Conservation (phyloP, 2,329 filamentous ascomycete genomes). For the Pseudogymnoascus sp. region DNA sequence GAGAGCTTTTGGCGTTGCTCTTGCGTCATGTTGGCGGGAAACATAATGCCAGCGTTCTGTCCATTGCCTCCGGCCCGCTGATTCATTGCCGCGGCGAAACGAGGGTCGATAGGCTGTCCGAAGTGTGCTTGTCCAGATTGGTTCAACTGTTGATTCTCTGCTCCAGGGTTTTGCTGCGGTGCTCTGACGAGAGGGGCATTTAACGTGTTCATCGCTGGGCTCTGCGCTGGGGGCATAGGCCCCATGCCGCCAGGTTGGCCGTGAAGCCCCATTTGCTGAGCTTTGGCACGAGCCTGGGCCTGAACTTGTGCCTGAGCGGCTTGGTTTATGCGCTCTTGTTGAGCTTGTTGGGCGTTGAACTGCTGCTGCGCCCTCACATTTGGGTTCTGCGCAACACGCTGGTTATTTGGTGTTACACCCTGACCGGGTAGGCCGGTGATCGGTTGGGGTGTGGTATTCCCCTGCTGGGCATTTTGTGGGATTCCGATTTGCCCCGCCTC, state of each 20-base stretch:
- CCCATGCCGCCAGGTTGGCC: constrained; percentile 48
- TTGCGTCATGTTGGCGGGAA: constrained; percentile 37
- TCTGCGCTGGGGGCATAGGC: constrained; percentile 46
- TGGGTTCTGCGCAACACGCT: constrained; percentile 19
- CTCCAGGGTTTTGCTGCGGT: constrained; percentile 23
- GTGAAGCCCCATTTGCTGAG: constrained; percentile 43
- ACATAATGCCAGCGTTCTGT: constrained; percentile 27
- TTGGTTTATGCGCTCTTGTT: constrained; percentile 20
- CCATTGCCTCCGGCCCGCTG: constrained; percentile 31
- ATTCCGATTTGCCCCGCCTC: constrained; percentile 28
- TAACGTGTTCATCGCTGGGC: constrained; percentile 50
- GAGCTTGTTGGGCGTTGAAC: constrained; percentile 21
- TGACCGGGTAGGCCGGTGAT: constrained; percentile 23
- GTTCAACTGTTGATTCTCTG: constrained; percentile 32
- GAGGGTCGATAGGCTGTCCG: constrained; percentile 43
- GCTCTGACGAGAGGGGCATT: constrained; percentile 44
- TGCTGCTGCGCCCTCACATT: constrained; percentile 25
- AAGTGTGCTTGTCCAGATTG: constrained; percentile 43
- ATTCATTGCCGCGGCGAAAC: constrained; percentile 37
- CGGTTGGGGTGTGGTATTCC: constrained; percentile 28
- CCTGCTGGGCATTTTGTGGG: constrained; percentile 24
- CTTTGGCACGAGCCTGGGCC: constrained; percentile 25
- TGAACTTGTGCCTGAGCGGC: constrained; percentile 23
- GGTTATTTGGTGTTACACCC: constrained; percentile 24
- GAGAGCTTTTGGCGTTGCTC: constrained; percentile 42